Evolutionary conservation across 2,329 filamentous ascomycete species (phyloP).

Genomic region (Sarocladium kiliense): DNA sequence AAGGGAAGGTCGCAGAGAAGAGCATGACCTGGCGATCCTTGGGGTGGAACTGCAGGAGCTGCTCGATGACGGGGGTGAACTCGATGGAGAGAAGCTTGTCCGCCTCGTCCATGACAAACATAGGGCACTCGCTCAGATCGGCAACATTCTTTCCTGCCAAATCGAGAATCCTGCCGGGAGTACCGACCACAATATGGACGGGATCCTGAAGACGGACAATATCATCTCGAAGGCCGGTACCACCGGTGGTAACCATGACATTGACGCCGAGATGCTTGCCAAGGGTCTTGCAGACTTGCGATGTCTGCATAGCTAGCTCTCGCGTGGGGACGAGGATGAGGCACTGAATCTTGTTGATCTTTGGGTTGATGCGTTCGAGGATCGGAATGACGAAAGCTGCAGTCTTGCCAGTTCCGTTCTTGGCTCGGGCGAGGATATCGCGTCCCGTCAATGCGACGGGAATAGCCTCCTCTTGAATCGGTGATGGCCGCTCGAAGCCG

Average conservation of each 20-base stretch:
- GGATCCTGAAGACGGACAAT: conserved; percentile 91
- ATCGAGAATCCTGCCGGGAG: conserved; percentile 92
- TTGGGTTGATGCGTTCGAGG: conserved; percentile 93
- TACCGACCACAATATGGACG: conserved; percentile 96
- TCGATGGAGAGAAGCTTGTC: conserved; percentile 96
- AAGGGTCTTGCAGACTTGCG: conserved; percentile 97
- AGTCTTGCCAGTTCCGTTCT: conserved; percentile 98
- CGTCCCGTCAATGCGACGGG: conserved; percentile 91
- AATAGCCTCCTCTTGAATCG: conserved; percentile 98
- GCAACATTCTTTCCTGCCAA: conserved; percentile 94
- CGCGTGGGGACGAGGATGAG: conserved; percentile 94
- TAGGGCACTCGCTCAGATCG: conserved; percentile 91
- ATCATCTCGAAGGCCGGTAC: conserved; percentile 90
- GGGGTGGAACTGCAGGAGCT: conserved; percentile 89
- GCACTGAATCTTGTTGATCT: conserved; percentile 92
- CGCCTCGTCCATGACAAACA: conserved; percentile 99
- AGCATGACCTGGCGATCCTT: conserved; percentile 99
- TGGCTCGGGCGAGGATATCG: conserved; percentile 92
- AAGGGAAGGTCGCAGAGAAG: conserved; percentile 94
- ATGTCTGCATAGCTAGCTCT: conserved; percentile 96
- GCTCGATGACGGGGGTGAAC: conserved; percentile 96
- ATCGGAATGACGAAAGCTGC: conserved; percentile 96
- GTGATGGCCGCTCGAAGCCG: conserved; percentile 96
- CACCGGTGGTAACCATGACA: conserved; percentile 98
- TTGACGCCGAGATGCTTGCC: conserved; percentile 97